Conservation (phyloP, 2,329 filamentous ascomycete genomes). For the Penicillium sp. region DNA sequence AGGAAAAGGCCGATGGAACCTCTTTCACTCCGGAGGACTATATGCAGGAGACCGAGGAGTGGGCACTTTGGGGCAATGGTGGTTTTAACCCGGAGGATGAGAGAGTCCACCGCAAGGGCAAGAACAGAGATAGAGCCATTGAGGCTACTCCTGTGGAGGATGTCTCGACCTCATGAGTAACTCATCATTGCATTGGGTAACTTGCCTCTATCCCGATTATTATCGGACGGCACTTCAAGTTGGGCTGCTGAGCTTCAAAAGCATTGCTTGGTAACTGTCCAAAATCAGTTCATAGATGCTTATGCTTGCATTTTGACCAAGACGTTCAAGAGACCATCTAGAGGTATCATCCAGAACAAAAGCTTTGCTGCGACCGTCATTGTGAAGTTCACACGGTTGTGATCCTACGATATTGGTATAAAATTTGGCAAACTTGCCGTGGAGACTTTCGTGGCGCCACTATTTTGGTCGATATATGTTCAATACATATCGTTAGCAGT, state of each 20-base stretch:
- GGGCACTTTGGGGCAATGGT: conserved; percentile 92
- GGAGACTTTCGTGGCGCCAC: too few species aligned
- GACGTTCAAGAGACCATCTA: neutral
- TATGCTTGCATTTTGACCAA: neutral
- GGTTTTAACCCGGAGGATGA: conserved; percentile 91
- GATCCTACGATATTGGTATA: neutral
- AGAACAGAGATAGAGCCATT: conserved; percentile 36
- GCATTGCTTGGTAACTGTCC: neutral
- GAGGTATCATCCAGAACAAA: neutral
- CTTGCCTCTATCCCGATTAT: neutral
- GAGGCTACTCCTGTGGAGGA: conserved; percentile 5
- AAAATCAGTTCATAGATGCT: neutral
- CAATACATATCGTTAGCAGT: too few species aligned
- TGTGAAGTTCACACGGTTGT: neutral
- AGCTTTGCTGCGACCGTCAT: neutral
- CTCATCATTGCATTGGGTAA: neutral
- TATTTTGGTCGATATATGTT: too few species aligned
- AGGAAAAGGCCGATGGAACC: conserved; percentile 54
- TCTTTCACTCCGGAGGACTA: conserved; percentile 89
- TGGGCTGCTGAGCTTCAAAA: neutral
- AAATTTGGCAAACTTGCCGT: neutral
- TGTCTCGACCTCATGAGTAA: neutral
- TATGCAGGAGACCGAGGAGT: conserved; percentile 84
- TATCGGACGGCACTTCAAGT: conserved; percentile 7
- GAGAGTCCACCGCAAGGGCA: conserved; percentile 83